Percentiles rank a stretch among this genome's conserved stretches.
These are phyloP conservation scores for Volutella citrinella DNA, from an alignment of 2,329 filamentous ascomycete genomes.

Conservation along the genomic window DNA sequence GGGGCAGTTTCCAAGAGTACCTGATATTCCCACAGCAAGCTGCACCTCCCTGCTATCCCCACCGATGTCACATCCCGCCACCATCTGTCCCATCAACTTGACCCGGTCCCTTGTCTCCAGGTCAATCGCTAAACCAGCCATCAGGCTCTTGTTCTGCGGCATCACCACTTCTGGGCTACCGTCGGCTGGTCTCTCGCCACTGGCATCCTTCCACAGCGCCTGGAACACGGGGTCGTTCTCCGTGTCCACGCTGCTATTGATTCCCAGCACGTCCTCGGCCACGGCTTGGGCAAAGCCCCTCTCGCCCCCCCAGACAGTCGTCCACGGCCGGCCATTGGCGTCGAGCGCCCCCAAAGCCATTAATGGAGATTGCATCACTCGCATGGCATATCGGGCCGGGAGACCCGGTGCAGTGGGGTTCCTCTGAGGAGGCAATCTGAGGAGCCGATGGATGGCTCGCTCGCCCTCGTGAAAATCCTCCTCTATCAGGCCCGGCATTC, in stretches of 20 bases:
- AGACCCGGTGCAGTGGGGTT: slow-evolving; percentile 69
- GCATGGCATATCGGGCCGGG: slow-evolving; percentile 55
- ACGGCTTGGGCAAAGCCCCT: slow-evolving; percentile 64
- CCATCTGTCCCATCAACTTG: slow-evolving; percentile 69
- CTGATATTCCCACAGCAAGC: slow-evolving; percentile 66
- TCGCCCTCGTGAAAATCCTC: slow-evolving; percentile 65
- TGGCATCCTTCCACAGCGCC: slow-evolving; percentile 53
- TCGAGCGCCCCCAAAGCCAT: slow-evolving; percentile 74
- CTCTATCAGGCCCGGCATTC: slow-evolving; percentile 27
- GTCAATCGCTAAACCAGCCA: slow-evolving; percentile 56
- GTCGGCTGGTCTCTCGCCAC: too few relatives aligned
- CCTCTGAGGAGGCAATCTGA: slow-evolving; percentile 52
- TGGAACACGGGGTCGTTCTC: slow-evolving; percentile 67
- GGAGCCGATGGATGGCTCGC: slow-evolving; percentile 57
- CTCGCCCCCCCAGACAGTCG: slow-evolving; percentile 73
- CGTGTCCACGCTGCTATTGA: slow-evolving; percentile 59
- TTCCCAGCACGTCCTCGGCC: slow-evolving; percentile 60
- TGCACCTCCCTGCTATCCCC: slow-evolving; percentile 37
- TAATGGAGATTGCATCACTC: slow-evolving; percentile 62
- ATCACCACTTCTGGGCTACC: too few relatives aligned
- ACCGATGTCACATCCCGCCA: slow-evolving; percentile 59
- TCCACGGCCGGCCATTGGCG: slow-evolving; percentile 65
- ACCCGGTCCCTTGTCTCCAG: slow-evolving; percentile 57
- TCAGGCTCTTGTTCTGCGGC: too few relatives aligned
- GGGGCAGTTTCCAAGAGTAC: slow-evolving; percentile 78